These are phyloP conservation scores for Plasmodium berghei DNA, from an alignment of 169 alveolate species.

Conservation along the genomic window DNA sequence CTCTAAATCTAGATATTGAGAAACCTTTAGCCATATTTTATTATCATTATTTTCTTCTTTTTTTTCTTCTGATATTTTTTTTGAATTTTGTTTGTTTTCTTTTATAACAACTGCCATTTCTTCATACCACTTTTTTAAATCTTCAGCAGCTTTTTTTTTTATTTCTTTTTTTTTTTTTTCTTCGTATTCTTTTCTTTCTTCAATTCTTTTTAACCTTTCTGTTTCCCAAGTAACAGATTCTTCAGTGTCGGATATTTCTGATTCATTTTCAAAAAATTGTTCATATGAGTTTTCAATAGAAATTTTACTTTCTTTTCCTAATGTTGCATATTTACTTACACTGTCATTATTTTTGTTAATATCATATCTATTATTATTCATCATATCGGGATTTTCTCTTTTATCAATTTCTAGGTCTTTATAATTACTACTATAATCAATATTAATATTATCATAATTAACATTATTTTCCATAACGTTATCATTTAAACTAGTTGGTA, in stretches of 20 bases:
- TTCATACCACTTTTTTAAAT: constrained; percentile 70
- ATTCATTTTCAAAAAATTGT: constrained; percentile 69
- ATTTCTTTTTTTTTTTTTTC: constrained; percentile 62
- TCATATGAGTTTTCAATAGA: constrained; percentile 68
- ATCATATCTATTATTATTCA: not conserved
- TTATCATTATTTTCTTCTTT: constrained; percentile 62
- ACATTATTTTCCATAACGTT: constrained; percentile 6
- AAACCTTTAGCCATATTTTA: constrained; percentile 58
- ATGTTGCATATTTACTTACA: constrained; percentile 10
- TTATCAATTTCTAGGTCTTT: constrained; percentile 10
- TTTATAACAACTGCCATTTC: constrained; percentile 61
- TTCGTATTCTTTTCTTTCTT: constrained; percentile 70
- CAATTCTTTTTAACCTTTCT: constrained; percentile 60
- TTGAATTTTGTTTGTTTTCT: constrained; percentile 58
- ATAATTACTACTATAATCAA: constrained; percentile 13
- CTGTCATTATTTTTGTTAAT: constrained; percentile 8
- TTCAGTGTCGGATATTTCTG: constrained; percentile 71
- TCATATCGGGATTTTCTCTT: constrained; percentile 31
- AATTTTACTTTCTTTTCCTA: constrained; percentile 34
- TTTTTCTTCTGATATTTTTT: constrained; percentile 58
- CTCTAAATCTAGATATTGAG: constrained; percentile 54
- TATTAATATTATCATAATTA: constrained; percentile 21
- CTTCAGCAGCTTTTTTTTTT: constrained; percentile 70
- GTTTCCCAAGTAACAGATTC: constrained; percentile 45
- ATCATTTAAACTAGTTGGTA: constrained; percentile 31